These are phyloP conservation scores for Krasilnikovozyma curviuscula DNA, from an alignment of 768 basidiomycete species.

Conservation along the genomic window DNA sequence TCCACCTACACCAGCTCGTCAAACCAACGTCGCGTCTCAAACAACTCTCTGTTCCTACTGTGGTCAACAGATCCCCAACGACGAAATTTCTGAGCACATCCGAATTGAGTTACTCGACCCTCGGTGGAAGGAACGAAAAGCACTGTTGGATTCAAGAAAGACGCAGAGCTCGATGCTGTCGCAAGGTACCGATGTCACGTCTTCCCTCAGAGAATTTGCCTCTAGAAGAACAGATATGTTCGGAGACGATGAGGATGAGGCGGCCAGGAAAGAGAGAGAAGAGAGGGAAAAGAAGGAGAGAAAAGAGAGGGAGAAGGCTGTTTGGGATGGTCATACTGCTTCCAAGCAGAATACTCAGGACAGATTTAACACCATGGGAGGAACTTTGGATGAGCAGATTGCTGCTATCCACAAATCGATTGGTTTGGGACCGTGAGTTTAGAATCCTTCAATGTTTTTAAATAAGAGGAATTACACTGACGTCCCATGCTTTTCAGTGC, in stretches of 20 bases:
- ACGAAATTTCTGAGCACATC: conserved; percentile 93
- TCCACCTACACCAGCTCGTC: conserved; percentile 15
- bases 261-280: conserved; percentile 51
- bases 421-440: conserved; percentile 63
- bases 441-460: neutral
- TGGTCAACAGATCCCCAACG: conserved; percentile 86
- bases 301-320: conserved; percentile 79
- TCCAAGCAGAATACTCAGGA: conserved; percentile 79
- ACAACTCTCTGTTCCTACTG: conserved; percentile 83
- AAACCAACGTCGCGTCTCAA: conserved; percentile 38
- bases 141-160: conserved; percentile 68
- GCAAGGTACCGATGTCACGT: conserved; percentile 67
- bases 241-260: conserved; percentile 82
- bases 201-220: conserved; percentile 80
- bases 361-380: conserved; percentile 79
- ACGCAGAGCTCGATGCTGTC: conserved; percentile 32
- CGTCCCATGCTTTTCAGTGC: conserved; percentile 7
- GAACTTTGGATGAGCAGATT: conserved; percentile 95
- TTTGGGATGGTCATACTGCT: conserved; percentile 97
- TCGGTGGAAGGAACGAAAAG: conserved; percentile 91
- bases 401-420: conserved; percentile 86
- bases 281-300: conserved; percentile 62
- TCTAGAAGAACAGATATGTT: conserved; percentile 95
- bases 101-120: conserved; percentile 95
- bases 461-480: conserved; percentile 5